Percentiles rank a stretch among this genome's conserved stretches.
Conservation (phyloP, 495 filamentous ascomycete genomes). For the Neurospora sp. region DNA sequence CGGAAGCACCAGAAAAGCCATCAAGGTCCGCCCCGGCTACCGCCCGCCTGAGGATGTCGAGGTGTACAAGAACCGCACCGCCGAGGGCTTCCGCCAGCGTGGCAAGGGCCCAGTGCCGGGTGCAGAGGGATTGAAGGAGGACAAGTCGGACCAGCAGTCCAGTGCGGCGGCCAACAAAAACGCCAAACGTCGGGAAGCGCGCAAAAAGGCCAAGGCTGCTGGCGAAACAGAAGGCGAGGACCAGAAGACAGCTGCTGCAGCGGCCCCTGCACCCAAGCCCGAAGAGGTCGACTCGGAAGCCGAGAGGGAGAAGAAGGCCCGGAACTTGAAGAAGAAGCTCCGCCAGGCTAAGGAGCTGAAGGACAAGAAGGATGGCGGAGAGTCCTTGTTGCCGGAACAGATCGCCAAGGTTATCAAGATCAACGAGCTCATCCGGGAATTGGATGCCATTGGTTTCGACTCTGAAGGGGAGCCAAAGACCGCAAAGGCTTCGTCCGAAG, state of each 20-base stretch:
- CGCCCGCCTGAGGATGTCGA: constrained; percentile 93
- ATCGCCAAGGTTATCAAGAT: constrained; percentile 97
- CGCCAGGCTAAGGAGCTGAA: constrained; percentile 84
- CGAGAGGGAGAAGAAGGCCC: constrained; percentile 85
- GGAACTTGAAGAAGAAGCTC: constrained; percentile 92
- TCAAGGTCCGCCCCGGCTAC: constrained; percentile 87
- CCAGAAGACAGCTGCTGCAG: constrained; percentile 18
- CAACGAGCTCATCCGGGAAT: constrained; percentile 79
- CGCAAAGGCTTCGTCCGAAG: background rate
- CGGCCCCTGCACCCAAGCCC: constrained; percentile 8
- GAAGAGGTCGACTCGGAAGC: constrained; percentile 51
- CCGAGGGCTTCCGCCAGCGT: constrained; percentile 75
- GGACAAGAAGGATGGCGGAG: constrained; percentile 82
- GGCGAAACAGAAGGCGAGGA: constrained; percentile 31
- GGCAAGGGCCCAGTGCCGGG: constrained; percentile 69
- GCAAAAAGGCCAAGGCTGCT: constrained; percentile 70
- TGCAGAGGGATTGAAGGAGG: constrained; percentile 53
- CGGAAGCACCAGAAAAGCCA: constrained; percentile 81
- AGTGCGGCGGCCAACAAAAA: constrained; percentile 68
- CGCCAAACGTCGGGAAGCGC: constrained; percentile 82
- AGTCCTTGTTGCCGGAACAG: constrained; percentile 79
- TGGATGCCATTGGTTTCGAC: constrained; percentile 81
- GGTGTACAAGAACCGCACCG: constrained; percentile 86
- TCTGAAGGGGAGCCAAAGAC: constrained; percentile 39
- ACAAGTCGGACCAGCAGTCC: constrained; percentile 31